Evolutionary conservation across 371 early-diverging fungal genomes (phyloP).

Genomic region (Lichtheimia hyalospora): DNA sequence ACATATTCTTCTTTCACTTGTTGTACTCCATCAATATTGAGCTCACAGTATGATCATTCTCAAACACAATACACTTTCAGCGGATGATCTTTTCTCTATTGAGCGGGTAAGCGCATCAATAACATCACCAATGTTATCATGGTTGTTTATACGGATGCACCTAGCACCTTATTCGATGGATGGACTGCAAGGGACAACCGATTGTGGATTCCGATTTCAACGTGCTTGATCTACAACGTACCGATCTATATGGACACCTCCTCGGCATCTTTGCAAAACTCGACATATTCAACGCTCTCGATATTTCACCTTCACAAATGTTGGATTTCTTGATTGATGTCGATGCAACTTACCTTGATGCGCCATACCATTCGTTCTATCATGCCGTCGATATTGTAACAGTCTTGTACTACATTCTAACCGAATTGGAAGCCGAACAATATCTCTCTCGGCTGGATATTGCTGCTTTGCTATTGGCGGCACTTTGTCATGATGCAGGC

Average conservation of each 20-base stretch:
- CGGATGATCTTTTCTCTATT: constrained; percentile 22
- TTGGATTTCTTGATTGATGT: constrained; percentile 81
- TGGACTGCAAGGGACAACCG: constrained; percentile 9
- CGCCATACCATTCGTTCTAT: constrained; percentile 86
- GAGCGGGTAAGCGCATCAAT: constrained; percentile 19
- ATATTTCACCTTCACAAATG: constrained; percentile 52
- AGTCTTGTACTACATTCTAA: constrained; percentile 73
- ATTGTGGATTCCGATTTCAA: constrained; percentile 14
- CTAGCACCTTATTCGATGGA: constrained; percentile 25
- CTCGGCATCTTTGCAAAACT: constrained; percentile 22
- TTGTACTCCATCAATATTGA: background rate
- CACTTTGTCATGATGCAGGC: constrained; percentile 86
- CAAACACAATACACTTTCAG: constrained; percentile 21
- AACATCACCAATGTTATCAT: background rate
- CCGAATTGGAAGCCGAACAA: constrained; percentile 57
- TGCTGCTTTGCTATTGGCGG: constrained; percentile 73
- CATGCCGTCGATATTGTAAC: constrained; percentile 89
- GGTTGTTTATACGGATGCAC: background rate
- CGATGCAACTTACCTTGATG: constrained; percentile 67
- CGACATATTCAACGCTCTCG: constrained; percentile 20
- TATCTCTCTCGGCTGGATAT: constrained; percentile 66
- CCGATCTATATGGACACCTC: constrained; percentile 25
- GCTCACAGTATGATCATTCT: constrained; percentile 20
- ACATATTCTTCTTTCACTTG: background rate
- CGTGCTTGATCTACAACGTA: constrained; percentile 25